Evolutionary conservation across 768 basidiomycete species (phyloP).

Genomic region (Suillus fuscotomentosus): DNA sequence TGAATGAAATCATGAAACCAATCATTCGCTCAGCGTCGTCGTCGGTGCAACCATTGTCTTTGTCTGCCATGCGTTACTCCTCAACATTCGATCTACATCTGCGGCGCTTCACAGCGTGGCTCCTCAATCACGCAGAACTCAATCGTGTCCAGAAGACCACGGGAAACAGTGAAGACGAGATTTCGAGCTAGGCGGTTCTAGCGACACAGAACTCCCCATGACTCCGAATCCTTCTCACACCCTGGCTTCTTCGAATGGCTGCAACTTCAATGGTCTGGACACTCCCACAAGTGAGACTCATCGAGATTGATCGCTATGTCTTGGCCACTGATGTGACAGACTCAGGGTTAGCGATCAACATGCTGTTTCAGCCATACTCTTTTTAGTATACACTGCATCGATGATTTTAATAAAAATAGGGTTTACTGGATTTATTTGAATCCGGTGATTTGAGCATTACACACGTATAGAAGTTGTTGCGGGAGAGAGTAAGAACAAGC

Average conservation of each 20-base stretch:
- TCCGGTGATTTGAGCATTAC: background rate
- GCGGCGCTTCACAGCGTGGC: conserved; percentile 36
- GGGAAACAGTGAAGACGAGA: conserved; percentile 34
- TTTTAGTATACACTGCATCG: background rate
- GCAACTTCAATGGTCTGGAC: background rate
- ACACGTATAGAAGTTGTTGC: background rate
- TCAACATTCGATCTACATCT: conserved; percentile 38
- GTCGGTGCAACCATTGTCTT: conserved; percentile 16
- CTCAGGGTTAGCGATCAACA: background rate
- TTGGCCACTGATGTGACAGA: background rate
- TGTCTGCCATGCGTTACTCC: conserved; percentile 35
- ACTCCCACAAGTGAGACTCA: background rate
- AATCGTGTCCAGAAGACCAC: conserved; percentile 36
- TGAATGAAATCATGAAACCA: background rate
- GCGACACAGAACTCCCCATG: background rate
- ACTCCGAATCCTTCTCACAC: background rate
- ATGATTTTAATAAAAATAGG: background rate
- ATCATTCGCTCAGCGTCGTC: background rate
- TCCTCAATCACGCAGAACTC: conserved; percentile 42
- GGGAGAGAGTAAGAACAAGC: background rate
- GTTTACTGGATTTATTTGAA: background rate
- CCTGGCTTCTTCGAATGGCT: background rate
- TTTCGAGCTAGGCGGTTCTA: conserved; percentile 8
- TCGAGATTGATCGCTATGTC: background rate
- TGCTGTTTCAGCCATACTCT: background rate